Evolutionary conservation across 208 protist genomes (phyloP).

Genomic region (Leishmania mexicana): DNA sequence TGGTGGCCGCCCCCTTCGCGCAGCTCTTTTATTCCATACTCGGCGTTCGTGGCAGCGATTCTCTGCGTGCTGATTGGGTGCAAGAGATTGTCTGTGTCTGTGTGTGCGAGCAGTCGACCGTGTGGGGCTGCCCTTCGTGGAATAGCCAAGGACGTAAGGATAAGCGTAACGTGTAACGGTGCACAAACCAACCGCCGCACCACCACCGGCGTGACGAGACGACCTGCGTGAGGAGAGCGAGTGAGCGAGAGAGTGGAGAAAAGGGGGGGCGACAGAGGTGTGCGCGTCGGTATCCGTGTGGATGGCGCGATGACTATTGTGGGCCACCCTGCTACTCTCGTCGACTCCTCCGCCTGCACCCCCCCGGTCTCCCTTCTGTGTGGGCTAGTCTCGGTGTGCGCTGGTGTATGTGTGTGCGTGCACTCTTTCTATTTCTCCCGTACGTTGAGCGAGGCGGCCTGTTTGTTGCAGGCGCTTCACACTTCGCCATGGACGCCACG

Average conservation of each 20-base stretch:
- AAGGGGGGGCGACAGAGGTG: neutral
- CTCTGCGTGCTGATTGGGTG: neutral
- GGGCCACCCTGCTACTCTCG: neutral
- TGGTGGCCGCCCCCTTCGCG: neutral
- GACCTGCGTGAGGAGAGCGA: neutral
- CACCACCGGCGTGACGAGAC: neutral
- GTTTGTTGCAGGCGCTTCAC: neutral
- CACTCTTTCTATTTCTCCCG: neutral
- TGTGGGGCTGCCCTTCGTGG: neutral
- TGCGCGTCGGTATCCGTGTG: neutral
- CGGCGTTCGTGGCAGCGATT: neutral
- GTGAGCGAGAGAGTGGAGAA: neutral
- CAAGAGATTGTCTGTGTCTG: neutral
- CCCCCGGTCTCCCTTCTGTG: too few relatives aligned
- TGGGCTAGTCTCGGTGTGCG: neutral
- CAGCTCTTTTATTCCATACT: neutral
- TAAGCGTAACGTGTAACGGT: constrained; percentile 9
- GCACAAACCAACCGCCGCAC: neutral
- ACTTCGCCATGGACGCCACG: neutral
- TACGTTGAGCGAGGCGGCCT: neutral
- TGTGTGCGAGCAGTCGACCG: neutral
- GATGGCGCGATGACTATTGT: neutral
- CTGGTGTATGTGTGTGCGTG: neutral
- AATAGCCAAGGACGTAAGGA: neutral
- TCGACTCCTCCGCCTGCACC: neutral